phyloP scores from a whole-genome alignment of 176 grass and related monocot species.

The Eleusine indica region DNA sequence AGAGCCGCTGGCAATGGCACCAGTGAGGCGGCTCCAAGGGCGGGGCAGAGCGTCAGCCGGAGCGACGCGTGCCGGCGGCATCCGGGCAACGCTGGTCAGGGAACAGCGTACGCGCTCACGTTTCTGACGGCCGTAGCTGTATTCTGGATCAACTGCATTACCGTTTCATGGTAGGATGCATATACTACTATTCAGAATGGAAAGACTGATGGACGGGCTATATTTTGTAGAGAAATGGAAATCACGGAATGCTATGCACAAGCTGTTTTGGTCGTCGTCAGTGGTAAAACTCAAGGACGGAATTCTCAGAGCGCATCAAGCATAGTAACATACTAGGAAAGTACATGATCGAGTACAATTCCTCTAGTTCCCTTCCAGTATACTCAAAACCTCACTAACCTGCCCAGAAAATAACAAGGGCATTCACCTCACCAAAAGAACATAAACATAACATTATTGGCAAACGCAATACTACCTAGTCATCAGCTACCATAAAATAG shows the following conservation, averaged over 20 bases:
- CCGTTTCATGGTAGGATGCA: not conserved
- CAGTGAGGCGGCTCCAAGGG: not conserved
- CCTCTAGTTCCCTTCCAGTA: no score
- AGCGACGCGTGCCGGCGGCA: slow-evolving; percentile 10
- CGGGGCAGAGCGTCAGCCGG: not conserved
- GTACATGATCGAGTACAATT: no score
- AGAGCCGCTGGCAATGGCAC: not conserved
- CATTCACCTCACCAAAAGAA: no score
- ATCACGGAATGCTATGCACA: not conserved
- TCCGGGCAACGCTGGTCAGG: not conserved
- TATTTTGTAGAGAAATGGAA: not conserved
- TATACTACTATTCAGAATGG: not conserved
- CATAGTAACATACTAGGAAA: not conserved
- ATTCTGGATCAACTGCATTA: not conserved
- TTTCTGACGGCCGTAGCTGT: slow-evolving; percentile 12
- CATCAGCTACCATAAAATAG: no score
- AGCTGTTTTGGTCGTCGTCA: not conserved
- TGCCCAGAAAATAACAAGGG: no score
- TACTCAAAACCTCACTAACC: no score
- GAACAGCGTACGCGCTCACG: not conserved
- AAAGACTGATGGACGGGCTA: no score
- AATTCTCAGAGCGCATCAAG: not conserved
- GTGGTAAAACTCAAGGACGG: not conserved
- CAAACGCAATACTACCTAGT: no score
- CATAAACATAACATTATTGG: no score